These are phyloP conservation scores for Raffaelea deltoideospora DNA, from an alignment of 2,329 filamentous ascomycete species.

Conservation along the genomic window DNA sequence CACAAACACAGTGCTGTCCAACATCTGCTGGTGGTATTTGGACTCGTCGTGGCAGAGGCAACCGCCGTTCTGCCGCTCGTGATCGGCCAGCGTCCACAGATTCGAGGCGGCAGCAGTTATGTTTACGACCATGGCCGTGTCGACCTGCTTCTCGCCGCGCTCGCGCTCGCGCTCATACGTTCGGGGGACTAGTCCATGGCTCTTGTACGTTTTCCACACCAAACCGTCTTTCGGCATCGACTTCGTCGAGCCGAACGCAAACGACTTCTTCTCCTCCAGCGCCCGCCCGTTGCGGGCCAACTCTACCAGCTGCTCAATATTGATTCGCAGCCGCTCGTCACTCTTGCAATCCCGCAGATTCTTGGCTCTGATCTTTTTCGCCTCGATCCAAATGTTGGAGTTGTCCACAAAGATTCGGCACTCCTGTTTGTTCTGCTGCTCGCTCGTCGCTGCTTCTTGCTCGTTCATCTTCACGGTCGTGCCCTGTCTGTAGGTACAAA, in stretches of 20 bases:
- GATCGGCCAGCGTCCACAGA: too few species aligned
- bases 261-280: conserved; percentile 7
- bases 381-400: conserved; percentile 13
- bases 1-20: conserved; percentile 10
- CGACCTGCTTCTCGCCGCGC: conserved; percentile 14
- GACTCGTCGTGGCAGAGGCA: too few species aligned
- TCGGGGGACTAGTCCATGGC: conserved; percentile 8
- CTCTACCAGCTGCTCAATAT: conserved; percentile 1
- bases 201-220: conserved; percentile 10
- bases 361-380: conserved; percentile 12
- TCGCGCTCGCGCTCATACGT: conserved; percentile 10
- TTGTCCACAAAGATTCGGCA: conserved; percentile 13
- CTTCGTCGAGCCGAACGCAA: conserved; percentile 13
- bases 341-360: conserved; percentile 10
- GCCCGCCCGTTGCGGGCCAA: conserved; percentile 7
- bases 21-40: conserved; percentile 1
- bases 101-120: conserved; percentile 7
- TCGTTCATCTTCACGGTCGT: background rate
- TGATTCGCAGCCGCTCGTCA: conserved; percentile 9
- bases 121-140: conserved; percentile 12
- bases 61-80: too few species aligned
- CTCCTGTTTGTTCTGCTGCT: too few species aligned
- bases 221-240: conserved; percentile 13
- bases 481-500: too few species aligned
- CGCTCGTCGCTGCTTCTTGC: conserved; percentile 1